phyloP scores from a whole-genome alignment of 1,139 yeast genomes.

The Yamadazyma oceani region DNA sequence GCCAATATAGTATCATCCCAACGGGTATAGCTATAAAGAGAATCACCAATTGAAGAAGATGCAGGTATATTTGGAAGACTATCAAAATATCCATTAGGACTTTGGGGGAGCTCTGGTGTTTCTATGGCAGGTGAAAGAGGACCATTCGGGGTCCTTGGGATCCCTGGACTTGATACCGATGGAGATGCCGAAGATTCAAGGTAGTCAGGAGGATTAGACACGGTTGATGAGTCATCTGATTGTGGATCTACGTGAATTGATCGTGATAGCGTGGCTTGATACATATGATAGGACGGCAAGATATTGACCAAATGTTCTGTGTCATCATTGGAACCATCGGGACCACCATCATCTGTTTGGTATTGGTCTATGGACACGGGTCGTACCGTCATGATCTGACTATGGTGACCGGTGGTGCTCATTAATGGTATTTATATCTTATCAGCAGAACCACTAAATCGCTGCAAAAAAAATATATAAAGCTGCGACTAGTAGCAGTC shows the following conservation, averaged over 20 bases:
- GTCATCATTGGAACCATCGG: slow-evolving; percentile 4
- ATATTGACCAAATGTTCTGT: slow-evolving; percentile 26
- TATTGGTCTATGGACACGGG: neutral
- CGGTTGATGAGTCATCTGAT: neutral
- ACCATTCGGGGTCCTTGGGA: neutral
- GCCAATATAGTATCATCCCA: slow-evolving; percentile 33
- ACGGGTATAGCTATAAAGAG: slow-evolving; percentile 13
- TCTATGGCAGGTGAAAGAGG: neutral
- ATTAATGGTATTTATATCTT: too few relatives aligned
- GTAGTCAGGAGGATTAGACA: slow-evolving; percentile 8
- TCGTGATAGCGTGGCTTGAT: slow-evolving; percentile 33
- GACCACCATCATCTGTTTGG: neutral
- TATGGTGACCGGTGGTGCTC: too few relatives aligned
- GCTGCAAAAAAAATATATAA: too few relatives aligned
- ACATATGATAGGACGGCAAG: slow-evolving; percentile 45
- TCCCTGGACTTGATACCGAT: neutral
- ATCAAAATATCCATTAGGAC: slow-evolving; percentile 1
- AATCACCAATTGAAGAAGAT: slow-evolving; percentile 5
- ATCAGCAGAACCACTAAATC: too few relatives aligned
- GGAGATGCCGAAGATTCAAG: neutral
- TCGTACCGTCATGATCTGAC: too few relatives aligned
- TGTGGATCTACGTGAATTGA: slow-evolving; percentile 4
- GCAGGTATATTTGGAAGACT: neutral
- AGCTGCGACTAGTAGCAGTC: too few relatives aligned
- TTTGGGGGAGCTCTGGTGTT: slow-evolving; percentile 2